These are phyloP conservation scores for Phialocephala sp. DNA, from an alignment of 2,329 filamentous ascomycete genomes.

Conservation along the genomic window DNA sequence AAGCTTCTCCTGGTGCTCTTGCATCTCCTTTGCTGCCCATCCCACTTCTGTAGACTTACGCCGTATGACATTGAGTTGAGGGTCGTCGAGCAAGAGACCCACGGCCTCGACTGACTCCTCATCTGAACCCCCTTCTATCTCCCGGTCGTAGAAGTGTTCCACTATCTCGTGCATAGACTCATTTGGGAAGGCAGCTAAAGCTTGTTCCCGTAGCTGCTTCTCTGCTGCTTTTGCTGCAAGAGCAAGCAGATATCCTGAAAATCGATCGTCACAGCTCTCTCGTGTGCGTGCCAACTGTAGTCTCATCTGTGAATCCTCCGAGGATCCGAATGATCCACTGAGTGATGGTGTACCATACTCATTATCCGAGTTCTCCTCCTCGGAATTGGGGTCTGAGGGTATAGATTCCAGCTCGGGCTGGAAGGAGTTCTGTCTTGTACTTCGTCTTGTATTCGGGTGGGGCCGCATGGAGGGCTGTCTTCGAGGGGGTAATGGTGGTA, in stretches of 20 bases:
- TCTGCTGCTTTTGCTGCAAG: constrained; percentile 82
- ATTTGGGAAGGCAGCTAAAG: constrained; percentile 77
- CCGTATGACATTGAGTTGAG: constrained; percentile 27
- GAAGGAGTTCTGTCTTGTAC: constrained; percentile 48
- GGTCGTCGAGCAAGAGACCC: constrained; percentile 37
- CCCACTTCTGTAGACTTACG: constrained; percentile 41
- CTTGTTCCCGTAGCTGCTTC: constrained; percentile 77
- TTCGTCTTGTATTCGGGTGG: constrained; percentile 48
- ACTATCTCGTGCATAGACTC: constrained; percentile 52
- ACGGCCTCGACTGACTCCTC: constrained; percentile 41
- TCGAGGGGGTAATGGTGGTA: constrained; percentile 46
- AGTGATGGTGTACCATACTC: constrained; percentile 42
- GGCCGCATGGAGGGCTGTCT: constrained; percentile 49
- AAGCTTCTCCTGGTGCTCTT: constrained; percentile 43
- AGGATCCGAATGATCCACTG: constrained; percentile 41
- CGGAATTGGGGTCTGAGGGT: constrained; percentile 37
- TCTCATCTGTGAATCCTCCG: constrained; percentile 42
- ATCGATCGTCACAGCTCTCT: constrained; percentile 76
- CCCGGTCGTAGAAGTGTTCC: constrained; percentile 45
- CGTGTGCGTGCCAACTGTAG: constrained; percentile 56
- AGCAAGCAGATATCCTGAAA: constrained; percentile 77
- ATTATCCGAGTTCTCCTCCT: constrained; percentile 47
- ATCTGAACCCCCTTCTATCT: constrained; percentile 42
- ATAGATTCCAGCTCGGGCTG: constrained; percentile 48
- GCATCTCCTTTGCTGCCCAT: constrained; percentile 44